A percentile compares a stretch with the other conserved stretches of the same genome.
Conservation (phyloP, 192 early-diverging fungal genomes). For the Geosiphon pyriformis region DNA sequence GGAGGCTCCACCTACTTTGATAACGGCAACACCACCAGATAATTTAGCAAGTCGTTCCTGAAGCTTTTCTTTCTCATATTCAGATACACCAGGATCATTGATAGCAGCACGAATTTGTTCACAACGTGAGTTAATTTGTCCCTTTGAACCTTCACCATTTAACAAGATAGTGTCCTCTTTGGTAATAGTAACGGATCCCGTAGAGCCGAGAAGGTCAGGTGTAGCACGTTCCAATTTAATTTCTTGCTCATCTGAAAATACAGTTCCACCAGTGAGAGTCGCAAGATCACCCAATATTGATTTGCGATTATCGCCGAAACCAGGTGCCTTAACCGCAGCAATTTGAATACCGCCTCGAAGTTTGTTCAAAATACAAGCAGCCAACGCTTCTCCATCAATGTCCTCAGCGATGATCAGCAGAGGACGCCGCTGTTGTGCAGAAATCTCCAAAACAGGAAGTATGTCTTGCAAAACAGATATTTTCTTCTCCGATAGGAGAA, state of each 20-base stretch:
- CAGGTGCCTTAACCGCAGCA: slow-evolving; percentile 97
- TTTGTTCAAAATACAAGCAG: slow-evolving; percentile 99
- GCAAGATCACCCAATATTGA: slow-evolving; percentile 96
- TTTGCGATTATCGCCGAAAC: slow-evolving; percentile 99
- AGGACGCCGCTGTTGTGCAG: slow-evolving; percentile 91
- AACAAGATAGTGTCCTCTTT: slow-evolving; percentile 99
- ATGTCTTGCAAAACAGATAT: slow-evolving; percentile 94
- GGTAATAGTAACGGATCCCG: slow-evolving; percentile 85
- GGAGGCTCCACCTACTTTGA: slow-evolving; percentile 95
- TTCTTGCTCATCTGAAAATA: slow-evolving; percentile 96
- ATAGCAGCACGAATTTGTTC: slow-evolving; percentile 97
- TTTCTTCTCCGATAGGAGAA: slow-evolving; percentile 98
- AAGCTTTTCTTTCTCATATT: slow-evolving; percentile 99
- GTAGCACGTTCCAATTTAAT: slow-evolving; percentile 94
- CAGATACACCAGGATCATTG: slow-evolving; percentile 69
- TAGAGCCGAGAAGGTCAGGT: slow-evolving; percentile 85
- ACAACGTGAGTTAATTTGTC: slow-evolving; percentile 84
- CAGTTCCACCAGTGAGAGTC: slow-evolving; percentile 92
- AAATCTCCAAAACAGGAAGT: slow-evolving; percentile 90
- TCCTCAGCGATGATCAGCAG: slow-evolving; percentile 98
- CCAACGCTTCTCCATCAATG: slow-evolving; percentile 98
- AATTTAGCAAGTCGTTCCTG: slow-evolving; percentile 99
- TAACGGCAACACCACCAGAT: slow-evolving; percentile 97
- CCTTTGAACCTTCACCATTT: slow-evolving; percentile 91
- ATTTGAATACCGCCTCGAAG: slow-evolving; percentile 97